Conservation (phyloP, 164 flowering plant species). For the Annona squamosa region DNA sequence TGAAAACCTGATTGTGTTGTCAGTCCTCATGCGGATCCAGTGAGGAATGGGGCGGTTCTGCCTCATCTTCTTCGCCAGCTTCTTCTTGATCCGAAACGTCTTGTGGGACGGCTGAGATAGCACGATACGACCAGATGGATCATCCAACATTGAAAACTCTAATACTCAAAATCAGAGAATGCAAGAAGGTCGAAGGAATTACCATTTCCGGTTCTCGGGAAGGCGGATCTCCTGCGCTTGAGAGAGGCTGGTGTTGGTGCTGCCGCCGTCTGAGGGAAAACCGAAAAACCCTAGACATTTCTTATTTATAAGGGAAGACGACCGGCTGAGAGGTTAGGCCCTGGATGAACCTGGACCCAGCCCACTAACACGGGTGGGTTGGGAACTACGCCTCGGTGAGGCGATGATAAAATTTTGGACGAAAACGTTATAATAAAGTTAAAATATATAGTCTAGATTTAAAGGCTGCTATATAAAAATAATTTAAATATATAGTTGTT, state of each 20-base stretch:
- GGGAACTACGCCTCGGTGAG: too few species aligned
- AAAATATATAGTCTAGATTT: too few species aligned
- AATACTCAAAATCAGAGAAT: constrained; percentile 4
- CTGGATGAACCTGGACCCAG: too few species aligned
- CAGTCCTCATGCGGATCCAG: constrained; percentile 22
- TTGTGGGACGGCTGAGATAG: constrained; percentile 16
- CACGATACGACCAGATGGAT: neutral
- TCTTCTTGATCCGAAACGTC: constrained; percentile 22
- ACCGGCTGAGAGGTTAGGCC: too few species aligned
- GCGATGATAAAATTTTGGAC: too few species aligned
- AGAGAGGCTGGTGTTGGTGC: neutral
- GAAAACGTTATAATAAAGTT: too few species aligned
- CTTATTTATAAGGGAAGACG: neutral
- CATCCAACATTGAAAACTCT: neutral
- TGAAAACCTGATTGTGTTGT: constrained; percentile 17
- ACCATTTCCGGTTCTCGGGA: neutral
- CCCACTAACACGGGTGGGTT: too few species aligned
- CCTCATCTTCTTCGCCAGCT: constrained; percentile 24
- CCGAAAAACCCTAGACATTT: neutral
- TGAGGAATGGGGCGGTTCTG: constrained; percentile 21
- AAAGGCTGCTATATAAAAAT: too few species aligned
- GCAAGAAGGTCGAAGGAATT: neutral
- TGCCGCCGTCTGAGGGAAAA: neutral
- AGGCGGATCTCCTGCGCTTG: neutral
- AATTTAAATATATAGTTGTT: too few species aligned